Conservation (phyloP, 306 rosid species). For the Acmispon strigosus region DNA sequence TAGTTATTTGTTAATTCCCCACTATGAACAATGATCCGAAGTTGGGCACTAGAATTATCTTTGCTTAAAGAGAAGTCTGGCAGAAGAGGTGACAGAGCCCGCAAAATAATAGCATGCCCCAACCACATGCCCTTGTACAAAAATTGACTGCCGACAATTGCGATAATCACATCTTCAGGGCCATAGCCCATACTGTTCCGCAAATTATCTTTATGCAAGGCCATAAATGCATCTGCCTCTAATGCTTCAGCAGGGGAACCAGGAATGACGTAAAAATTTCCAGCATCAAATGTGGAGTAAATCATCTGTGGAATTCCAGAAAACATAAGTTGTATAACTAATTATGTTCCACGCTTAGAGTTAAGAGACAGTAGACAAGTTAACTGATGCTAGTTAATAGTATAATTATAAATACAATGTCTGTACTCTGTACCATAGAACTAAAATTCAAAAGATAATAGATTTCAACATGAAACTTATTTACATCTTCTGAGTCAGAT, state of each 20-base stretch:
- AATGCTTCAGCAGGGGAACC: conserved; percentile 71
- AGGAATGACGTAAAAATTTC: conserved; percentile 86
- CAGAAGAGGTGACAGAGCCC: conserved; percentile 65
- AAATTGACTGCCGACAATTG: conserved; percentile 85
- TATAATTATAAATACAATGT: neutral
- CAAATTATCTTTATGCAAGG: conserved; percentile 39
- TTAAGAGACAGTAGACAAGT: neutral
- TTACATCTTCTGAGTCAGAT: neutral
- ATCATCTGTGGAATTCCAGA: conserved; percentile 59
- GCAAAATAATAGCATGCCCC: conserved; percentile 82
- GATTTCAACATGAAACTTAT: neutral
- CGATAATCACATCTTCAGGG: conserved; percentile 57
- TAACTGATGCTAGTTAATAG: neutral
- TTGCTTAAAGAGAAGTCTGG: conserved; percentile 35
- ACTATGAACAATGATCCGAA: conserved; percentile 62
- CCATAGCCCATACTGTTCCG: conserved; percentile 54
- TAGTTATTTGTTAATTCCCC: conserved; percentile 70
- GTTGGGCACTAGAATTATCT: conserved; percentile 40
- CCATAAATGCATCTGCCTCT: conserved; percentile 54
- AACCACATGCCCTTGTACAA: conserved; percentile 86
- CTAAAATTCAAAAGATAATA: neutral
- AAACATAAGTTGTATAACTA: conserved; percentile 17
- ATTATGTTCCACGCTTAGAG: neutral
- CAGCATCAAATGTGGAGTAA: conserved; percentile 76
- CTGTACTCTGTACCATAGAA: neutral